phyloP scores from a whole-genome alignment of 2,329 filamentous ascomycete genomes.

The Curvularia verruculosa region DNA sequence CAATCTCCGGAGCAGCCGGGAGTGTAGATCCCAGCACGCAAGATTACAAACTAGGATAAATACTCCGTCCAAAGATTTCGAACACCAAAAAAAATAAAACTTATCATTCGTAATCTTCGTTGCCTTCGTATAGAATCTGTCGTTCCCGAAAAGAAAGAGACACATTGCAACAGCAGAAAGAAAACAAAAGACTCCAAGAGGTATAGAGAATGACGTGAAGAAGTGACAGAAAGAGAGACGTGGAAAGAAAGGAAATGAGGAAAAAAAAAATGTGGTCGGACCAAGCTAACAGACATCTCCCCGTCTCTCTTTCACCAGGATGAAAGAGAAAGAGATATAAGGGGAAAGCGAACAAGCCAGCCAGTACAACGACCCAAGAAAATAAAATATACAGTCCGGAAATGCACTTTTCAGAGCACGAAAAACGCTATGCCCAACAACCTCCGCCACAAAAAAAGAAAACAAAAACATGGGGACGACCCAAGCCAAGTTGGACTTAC shows the following conservation, averaged over 20 bases:
- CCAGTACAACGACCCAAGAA: background rate
- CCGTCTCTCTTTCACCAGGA: background rate
- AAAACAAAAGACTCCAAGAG: background rate
- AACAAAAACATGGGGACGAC: background rate
- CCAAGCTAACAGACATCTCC: background rate
- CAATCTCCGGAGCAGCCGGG: background rate
- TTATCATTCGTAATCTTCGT: background rate
- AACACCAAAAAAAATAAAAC: too few species aligned
- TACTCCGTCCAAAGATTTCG: background rate
- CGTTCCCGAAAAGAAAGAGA: background rate
- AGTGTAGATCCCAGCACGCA: background rate
- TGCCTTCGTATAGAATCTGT: conserved; percentile 2
- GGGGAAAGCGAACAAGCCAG: background rate
- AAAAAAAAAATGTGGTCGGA: background rate
- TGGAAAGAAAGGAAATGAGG: background rate
- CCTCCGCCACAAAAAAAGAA: background rate
- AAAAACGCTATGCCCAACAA: background rate
- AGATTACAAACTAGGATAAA: background rate
- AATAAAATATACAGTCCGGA: background rate
- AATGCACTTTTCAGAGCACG: background rate
- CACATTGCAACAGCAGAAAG: background rate
- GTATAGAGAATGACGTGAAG: background rate
- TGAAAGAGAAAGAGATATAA: background rate
- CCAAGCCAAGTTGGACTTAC: background rate
- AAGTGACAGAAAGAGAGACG: background rate